phyloP scores from a whole-genome alignment of 257 asterid genomes.

The Marsdenia floribunda region DNA sequence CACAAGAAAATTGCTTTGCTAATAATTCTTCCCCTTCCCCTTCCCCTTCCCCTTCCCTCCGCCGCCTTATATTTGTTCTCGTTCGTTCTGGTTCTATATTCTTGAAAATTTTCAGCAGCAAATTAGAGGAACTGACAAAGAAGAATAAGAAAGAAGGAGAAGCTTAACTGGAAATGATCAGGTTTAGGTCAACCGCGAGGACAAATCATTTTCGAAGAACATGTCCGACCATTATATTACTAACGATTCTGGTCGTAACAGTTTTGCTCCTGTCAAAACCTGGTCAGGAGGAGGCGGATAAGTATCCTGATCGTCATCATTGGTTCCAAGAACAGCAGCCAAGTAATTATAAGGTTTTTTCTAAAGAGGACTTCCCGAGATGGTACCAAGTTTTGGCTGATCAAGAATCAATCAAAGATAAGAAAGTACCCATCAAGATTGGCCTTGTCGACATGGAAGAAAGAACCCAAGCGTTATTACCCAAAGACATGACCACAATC shows the following conservation, averaged over 20 bases:
- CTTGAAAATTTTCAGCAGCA: not conserved
- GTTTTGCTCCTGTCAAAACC: slow-evolving; percentile 18
- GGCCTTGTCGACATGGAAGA: slow-evolving; percentile 28
- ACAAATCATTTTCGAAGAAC: not conserved
- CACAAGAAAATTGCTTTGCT: too few relatives aligned
- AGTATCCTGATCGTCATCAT: not conserved
- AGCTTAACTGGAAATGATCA: slow-evolving; percentile 6
- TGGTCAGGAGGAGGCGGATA: not conserved
- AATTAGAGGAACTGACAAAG: not conserved
- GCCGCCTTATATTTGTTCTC: not conserved
- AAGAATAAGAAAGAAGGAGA: slow-evolving; percentile 1
- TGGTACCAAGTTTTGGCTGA: slow-evolving; percentile 31
- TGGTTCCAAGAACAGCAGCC: slow-evolving; percentile 6
- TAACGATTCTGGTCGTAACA: slow-evolving; percentile 15
- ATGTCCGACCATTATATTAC: not conserved
- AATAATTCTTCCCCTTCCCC: too few relatives aligned
- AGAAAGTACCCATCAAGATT: slow-evolving; percentile 21
- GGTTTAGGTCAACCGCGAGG: slow-evolving; percentile 4
- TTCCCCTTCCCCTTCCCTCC: not conserved
- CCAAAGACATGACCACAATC: not conserved
- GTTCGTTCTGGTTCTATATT: not conserved
- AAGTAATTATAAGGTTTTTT: not conserved
- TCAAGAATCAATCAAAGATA: not conserved
- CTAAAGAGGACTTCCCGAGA: slow-evolving; percentile 18
- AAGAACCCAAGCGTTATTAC: slow-evolving; percentile 8